Evolutionary conservation across 2,329 filamentous ascomycete species (phyloP).

Genomic region (Sporothrix schenckii): DNA sequence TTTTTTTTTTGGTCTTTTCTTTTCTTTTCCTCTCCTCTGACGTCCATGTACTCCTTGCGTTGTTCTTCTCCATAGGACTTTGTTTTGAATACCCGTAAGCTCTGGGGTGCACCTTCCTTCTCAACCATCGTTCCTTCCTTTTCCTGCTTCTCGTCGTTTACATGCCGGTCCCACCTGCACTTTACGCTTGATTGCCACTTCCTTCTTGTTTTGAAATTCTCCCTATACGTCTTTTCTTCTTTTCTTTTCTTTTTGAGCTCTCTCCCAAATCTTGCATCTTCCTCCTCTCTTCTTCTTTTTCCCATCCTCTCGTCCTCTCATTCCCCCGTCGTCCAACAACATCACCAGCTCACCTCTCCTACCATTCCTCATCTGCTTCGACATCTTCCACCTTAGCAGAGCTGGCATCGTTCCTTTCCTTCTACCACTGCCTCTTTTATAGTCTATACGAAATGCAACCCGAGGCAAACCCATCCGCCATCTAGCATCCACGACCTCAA

Average conservation of each 20-base stretch:
- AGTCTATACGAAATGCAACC: no score
- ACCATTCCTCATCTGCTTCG: no score
- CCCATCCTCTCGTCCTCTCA: no score
- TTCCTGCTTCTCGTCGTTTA: neutral
- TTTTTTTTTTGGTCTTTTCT: neutral
- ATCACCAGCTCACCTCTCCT: no score
- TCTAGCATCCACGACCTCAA: neutral
- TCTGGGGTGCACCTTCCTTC: neutral
- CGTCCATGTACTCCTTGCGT: neutral
- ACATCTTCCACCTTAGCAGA: no score
- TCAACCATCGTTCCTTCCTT: slow-evolving; percentile 15
- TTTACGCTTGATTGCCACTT: neutral
- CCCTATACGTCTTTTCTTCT: neutral
- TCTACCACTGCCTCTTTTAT: no score
- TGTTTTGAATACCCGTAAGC: slow-evolving; percentile 1
- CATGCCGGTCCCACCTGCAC: slow-evolving; percentile 4
- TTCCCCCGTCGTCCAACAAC: no score
- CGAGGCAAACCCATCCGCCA: no score
- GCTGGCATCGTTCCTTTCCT: no score
- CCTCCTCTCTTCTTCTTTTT: no score
- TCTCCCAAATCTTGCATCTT: neutral
- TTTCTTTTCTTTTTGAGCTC: neutral
- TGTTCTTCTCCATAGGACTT: neutral
- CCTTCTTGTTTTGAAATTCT: neutral
- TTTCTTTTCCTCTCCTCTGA: neutral